Evolutionary conservation across 1,284 basidiomycete species (phyloP), one percentile per base, ranked within the genome.

Genomic region (Cerrena zonata): DNA sequence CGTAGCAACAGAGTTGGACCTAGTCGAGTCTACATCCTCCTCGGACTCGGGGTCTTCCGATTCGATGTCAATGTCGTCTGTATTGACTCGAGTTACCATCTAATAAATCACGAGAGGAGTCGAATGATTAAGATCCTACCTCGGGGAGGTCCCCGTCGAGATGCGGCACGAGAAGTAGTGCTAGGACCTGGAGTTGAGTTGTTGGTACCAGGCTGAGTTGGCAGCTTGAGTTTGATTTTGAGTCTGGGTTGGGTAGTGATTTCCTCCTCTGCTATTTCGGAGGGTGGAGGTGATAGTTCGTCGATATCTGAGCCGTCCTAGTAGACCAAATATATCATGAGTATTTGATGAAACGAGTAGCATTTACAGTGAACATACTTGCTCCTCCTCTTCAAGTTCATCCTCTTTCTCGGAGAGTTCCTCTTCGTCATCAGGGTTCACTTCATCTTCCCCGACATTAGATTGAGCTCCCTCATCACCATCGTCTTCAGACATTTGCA

Each of bases 181-280:
- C 65, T 18, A 68, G 68, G 7, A 68, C 65, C 47, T 10, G 42
- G 49, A 4, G 49, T 45, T 7, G 47, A 24, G 5, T 30, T 23
- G 15, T 12, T 36, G 7, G 47, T 49, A 5, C 13, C 45, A 4
- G 12, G 4, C 10, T 10, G 7, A 7, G 7, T 41, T 5, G 81
- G 79, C 4, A 84, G 65, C 61, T 81, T 85, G 44, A 86, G 70
- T 58, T 78, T 84, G 60, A 86, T 84, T 57, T 79, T 82, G n/a
- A 86, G 71, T 4, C 75, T 69, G 1, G 59, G 59, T 15, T 59
- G 56, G 2, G 55, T 48, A 5, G 42, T 51, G 15, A 49, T 47
- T 13, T 48, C 54, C 26, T 48, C 45, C 26, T 48, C 45, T 30
- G 39, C 30, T 3, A 40, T 41, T 10, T 53, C 52, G 5, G 58